Percentiles rank a stretch among this genome's conserved stretches.
Evolutionary conservation across 2,329 filamentous ascomycete species (phyloP).

Genomic region (Hymenoscyphus infarciens): DNA sequence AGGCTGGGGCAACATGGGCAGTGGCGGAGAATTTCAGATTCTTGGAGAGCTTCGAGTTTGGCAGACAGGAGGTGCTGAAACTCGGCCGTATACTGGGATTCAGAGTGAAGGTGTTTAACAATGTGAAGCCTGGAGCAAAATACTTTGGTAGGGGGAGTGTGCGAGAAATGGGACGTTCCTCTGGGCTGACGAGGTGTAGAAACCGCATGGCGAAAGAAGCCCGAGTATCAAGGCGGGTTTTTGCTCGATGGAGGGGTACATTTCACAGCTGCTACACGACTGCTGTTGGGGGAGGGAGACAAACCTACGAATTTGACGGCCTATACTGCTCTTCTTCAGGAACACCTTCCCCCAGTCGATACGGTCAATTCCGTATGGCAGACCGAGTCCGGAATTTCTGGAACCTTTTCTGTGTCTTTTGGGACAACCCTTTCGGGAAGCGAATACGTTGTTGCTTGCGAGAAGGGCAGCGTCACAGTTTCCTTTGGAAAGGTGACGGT

Average conservation of each 20-base stretch:
- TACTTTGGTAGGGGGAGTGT: constrained; percentile 38
- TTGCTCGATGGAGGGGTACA: constrained; percentile 75
- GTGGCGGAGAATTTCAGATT: constrained; percentile 75
- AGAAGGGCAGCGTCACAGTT: constrained; percentile 33
- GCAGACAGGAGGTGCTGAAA: constrained; percentile 44
- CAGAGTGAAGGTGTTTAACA: constrained; percentile 42
- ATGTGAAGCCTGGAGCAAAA: constrained; percentile 45
- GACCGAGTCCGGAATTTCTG: constrained; percentile 31
- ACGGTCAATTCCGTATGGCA: constrained; percentile 36
- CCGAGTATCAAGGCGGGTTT: constrained; percentile 72
- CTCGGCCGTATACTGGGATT: constrained; percentile 56
- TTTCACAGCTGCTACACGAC: constrained; percentile 59
- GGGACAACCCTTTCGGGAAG: constrained; percentile 32
- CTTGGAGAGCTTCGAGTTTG: constrained; percentile 52
- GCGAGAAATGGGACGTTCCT: background rate
- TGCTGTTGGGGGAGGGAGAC: constrained; percentile 47
- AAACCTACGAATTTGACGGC: constrained; percentile 28
- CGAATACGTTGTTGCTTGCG: constrained; percentile 34
- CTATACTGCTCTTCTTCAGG: constrained; percentile 29
- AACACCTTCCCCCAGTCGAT: constrained; percentile 34
- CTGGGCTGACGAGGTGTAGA: constrained; percentile 32
- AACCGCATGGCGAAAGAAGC: constrained; percentile 62
- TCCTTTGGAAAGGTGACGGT: constrained; percentile 29
- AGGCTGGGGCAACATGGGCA: constrained; percentile 44
- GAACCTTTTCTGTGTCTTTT: constrained; percentile 33